Evolutionary conservation across 140 eudicot species (phyloP).

Genomic region (Flaveria floridana): DNA sequence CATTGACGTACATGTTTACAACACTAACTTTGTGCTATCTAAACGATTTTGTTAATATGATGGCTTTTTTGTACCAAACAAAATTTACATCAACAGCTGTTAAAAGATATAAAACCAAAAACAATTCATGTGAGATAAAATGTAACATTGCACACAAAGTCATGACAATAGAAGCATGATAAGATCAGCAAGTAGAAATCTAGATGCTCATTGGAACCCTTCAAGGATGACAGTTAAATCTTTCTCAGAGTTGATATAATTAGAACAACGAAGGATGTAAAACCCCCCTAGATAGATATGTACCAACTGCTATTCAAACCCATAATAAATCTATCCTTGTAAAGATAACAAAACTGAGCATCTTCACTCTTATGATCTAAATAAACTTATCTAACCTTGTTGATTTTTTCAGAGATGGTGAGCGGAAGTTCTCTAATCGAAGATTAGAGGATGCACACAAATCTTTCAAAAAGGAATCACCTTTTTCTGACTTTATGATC

Average conservation of each 20-base stretch:
- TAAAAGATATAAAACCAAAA: neutral
- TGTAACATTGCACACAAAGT: neutral
- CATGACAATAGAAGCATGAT: neutral
- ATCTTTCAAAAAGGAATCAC: conserved; percentile 57
- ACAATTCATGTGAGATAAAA: no score
- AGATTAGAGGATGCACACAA: conserved; percentile 45
- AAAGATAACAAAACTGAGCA: conserved; percentile 31
- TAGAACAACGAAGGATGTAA: neutral
- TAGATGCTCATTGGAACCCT: conserved; percentile 17
- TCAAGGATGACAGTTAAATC: conserved; percentile 13
- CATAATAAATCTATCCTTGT: conserved; percentile 18
- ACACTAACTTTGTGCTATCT: no score
- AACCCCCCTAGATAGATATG: neutral
- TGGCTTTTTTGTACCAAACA: no score
- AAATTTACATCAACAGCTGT: neutral
- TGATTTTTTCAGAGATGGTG: conserved; percentile 47
- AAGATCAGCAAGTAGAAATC: conserved; percentile 11
- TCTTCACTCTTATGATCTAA: conserved; percentile 46
- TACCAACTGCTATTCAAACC: conserved; percentile 13
- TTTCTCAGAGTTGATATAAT: conserved; percentile 9
- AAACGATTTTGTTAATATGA: no score
- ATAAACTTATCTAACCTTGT: conserved; percentile 75
- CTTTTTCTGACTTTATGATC: conserved; percentile 60
- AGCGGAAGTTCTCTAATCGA: conserved; percentile 54
- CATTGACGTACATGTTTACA: no score